Conservation (phyloP, 768 basidiomycete species). For the Lactarius hatsudake region DNA sequence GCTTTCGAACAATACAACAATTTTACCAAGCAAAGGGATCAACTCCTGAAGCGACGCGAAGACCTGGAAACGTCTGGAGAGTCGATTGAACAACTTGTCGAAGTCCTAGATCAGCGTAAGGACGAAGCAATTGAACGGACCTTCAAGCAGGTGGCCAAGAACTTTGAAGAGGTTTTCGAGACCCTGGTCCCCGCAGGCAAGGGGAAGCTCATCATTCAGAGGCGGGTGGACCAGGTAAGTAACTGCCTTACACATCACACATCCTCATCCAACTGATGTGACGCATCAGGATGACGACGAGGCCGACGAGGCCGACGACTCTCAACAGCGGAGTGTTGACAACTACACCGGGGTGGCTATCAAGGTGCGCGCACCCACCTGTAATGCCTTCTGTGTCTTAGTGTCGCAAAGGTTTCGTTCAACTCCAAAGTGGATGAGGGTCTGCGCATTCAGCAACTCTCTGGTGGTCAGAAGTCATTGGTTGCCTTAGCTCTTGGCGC, state of each 20-base stretch:
- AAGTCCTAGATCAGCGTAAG: slow-evolving; percentile 92
- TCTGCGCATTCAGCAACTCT: slow-evolving; percentile 91
- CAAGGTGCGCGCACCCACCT: slow-evolving; percentile 50
- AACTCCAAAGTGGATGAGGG: slow-evolving; percentile 99
- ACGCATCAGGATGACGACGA: slow-evolving; percentile 61
- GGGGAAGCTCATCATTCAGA: slow-evolving; percentile 89
- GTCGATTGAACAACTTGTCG: slow-evolving; percentile 90
- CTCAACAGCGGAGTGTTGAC: slow-evolving; percentile 75
- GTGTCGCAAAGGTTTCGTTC: slow-evolving; percentile 76
- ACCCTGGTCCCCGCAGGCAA: slow-evolving; percentile 92
- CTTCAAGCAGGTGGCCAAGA: slow-evolving; percentile 95
- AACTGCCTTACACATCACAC: background rate
- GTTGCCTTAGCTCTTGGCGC: slow-evolving; percentile 91
- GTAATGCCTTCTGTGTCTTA: background rate
- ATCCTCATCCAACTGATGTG: background rate
- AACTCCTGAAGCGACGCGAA: slow-evolving; percentile 78
- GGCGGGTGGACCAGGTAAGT: slow-evolving; percentile 77
- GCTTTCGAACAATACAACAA: slow-evolving; percentile 98
- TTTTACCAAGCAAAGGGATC: slow-evolving; percentile 96
- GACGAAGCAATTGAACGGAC: slow-evolving; percentile 98
- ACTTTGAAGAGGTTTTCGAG: slow-evolving; percentile 97
- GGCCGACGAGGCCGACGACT: slow-evolving; percentile 70
- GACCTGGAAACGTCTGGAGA: slow-evolving; percentile 87
- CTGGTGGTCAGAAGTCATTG: slow-evolving; percentile 95
- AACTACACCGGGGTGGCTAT: slow-evolving; percentile 98